phyloP scores from a whole-genome alignment of 192 early-diverging fungal genomes.

The Podila minutissima region DNA sequence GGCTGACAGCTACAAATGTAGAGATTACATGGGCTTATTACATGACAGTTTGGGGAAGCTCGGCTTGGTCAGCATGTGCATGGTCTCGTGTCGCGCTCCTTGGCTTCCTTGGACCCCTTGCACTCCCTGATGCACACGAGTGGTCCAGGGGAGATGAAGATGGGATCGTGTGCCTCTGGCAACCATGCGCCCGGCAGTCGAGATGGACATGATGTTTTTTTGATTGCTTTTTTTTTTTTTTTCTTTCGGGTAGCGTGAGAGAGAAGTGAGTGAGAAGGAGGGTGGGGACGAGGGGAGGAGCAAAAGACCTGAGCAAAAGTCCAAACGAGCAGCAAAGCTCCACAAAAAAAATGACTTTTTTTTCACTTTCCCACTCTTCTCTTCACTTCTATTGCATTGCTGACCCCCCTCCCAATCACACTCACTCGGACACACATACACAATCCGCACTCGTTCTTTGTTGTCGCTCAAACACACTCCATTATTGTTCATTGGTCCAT shows the following conservation, averaged over 20 bases:
- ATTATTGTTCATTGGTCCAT: neutral
- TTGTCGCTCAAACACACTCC: neutral
- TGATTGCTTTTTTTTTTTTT: too few species aligned
- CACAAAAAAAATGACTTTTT: too few species aligned
- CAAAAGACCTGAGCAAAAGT: neutral
- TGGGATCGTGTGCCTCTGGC: neutral
- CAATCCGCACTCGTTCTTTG: too few species aligned
- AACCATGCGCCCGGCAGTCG: neutral
- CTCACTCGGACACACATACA: too few species aligned
- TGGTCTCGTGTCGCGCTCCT: too few species aligned
- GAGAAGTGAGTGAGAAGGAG: neutral
- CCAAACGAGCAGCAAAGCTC: too few species aligned
- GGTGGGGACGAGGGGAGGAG: neutral
- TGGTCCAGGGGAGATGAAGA: neutral
- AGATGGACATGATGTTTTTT: neutral
- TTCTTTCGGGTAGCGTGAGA: neutral
- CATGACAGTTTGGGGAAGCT: too few species aligned
- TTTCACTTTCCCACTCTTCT: too few species aligned
- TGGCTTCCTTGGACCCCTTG: neutral
- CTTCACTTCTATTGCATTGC: too few species aligned
- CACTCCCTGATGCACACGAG: neutral
- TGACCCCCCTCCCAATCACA: too few species aligned
- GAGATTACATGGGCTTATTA: too few species aligned
- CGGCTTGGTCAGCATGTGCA: too few species aligned
- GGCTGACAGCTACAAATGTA: neutral